Evolutionary conservation across 768 basidiomycete genomes (phyloP).

Genomic region (Mycena amicta): DNA sequence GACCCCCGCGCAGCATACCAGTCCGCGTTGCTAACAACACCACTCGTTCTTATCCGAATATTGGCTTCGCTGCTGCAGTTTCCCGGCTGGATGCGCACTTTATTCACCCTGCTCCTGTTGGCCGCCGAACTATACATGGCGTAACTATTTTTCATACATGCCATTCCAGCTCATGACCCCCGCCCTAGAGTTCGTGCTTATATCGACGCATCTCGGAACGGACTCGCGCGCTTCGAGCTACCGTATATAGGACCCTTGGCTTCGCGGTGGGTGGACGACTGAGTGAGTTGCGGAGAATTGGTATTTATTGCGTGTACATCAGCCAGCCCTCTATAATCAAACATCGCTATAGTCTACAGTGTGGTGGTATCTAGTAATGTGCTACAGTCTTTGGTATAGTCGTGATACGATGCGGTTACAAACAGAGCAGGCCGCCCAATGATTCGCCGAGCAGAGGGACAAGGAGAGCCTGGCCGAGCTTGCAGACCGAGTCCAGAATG

Average conservation of each 20-base stretch:
- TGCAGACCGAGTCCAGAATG: conserved; percentile 34
- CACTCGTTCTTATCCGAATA: conserved; percentile 59
- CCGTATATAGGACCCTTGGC: conserved; percentile 68
- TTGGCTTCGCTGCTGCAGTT: conserved; percentile 55
- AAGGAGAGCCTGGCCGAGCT: conserved; percentile 8
- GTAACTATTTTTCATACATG: conserved; percentile 40
- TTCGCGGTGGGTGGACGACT: conserved; percentile 67
- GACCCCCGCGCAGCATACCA: conserved; percentile 62
- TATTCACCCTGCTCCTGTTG: conserved; percentile 50
- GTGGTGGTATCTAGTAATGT: conserved; percentile 26
- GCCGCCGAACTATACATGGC: conserved; percentile 52
- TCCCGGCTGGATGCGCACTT: conserved; percentile 51
- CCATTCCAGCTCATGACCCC: conserved; percentile 1
- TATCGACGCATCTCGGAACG: conserved; percentile 29
- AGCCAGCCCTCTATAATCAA: conserved; percentile 2
- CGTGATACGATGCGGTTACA: not conserved
- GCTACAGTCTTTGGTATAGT: conserved; percentile 5
- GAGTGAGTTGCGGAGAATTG: conserved; percentile 37
- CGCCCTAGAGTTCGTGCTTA: conserved; percentile 9
- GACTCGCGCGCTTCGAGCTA: conserved; percentile 58
- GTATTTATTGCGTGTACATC: conserved; percentile 7
- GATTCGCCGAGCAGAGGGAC: not conserved
- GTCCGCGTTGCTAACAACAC: conserved; percentile 70
- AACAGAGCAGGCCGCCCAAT: not conserved
- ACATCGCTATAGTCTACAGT: conserved; percentile 21